Base-by-base conservation (phyloP, 139 green algal genomes). In the Microglena sp. region DNA sequence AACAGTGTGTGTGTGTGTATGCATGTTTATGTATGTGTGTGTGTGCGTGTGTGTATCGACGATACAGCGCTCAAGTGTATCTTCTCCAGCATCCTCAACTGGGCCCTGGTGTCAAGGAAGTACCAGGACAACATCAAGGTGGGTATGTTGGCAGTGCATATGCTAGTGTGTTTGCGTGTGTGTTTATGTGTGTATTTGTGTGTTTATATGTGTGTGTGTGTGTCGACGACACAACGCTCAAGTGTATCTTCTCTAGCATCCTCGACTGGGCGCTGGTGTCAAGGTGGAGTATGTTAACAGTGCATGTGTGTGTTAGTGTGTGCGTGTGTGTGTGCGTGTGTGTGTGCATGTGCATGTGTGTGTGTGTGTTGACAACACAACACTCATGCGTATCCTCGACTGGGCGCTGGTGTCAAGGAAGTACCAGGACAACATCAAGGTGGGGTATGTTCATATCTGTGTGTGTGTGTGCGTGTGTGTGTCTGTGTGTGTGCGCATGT, bases 51-150 rank as follows among this genome's bases (percentile, higher is more conserved):
- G 77, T 87, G 11, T 50, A 50, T 11, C 11, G 11, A n/a, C 18
- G 11, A 82, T 24, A 55, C 73, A 28, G 84, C 75, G 0, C 72
- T 91, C 11, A 57, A 50, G 3, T 60, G 55, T 59, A 86, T 91
- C 58, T 89, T 87, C 66, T 55, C 66, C 32, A 85, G 64, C 57
- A 83, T 89, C 33, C 68, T 91, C 18, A 58, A 75, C 11, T 89
- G 82, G 84, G 72, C 80, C 46, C 62, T 88, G 60, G 64, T 32
- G 65, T 84, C 15, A 70, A 75, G 62, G n/a, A n/a, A n/a, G n/a
- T n/a, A n/a, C n/a, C n/a, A n/a, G n/a, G n/a, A n/a, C n/a, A n/a
- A n/a, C n/a, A 55, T 57, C n/a, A n/a, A n/a, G n/a, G n/a, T n/a
- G n/a, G n/a, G n/a, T n/a, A n/a, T n/a, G 6, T 54, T 84, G 18